phyloP scores from a whole-genome alignment of 768 basidiomycete genomes.

The Gymnopilus dilepis region DNA sequence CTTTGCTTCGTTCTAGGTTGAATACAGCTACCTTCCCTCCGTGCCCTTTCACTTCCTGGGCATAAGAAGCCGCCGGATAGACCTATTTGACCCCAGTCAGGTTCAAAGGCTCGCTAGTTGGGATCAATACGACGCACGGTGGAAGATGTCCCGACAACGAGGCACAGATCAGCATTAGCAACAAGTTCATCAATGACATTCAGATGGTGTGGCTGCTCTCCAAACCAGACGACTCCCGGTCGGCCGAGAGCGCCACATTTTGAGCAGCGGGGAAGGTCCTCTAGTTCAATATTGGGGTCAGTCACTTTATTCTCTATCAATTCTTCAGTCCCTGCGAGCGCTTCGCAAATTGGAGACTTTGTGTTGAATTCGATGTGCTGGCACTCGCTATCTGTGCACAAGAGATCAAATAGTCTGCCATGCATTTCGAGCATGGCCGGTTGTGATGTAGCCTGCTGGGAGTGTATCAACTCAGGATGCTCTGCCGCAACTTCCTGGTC shows the following conservation, averaged over 20 bases:
- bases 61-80: slow-evolving; percentile 47
- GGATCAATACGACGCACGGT: slow-evolving; percentile 39
- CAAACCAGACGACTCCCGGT: slow-evolving; percentile 67
- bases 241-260: slow-evolving; percentile 49
- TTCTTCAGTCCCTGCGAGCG: slow-evolving; percentile 48
- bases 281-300: slow-evolving; percentile 43
- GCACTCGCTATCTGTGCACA: slow-evolving; percentile 51
- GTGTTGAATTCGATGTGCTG: slow-evolving; percentile 44
- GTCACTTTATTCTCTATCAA: slow-evolving; percentile 38
- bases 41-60: slow-evolving; percentile 34
- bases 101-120: background rate
- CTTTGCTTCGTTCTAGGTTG: slow-evolving; percentile 40
- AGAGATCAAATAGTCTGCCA: slow-evolving; percentile 58
- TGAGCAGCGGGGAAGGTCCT: slow-evolving; percentile 49
- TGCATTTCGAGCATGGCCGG: slow-evolving; percentile 63
- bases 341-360: slow-evolving; percentile 49
- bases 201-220: slow-evolving; percentile 47
- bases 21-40: slow-evolving; percentile 49
- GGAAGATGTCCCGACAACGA: slow-evolving; percentile 63
- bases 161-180: slow-evolving; percentile 50
- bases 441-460: slow-evolving; percentile 19
- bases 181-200: slow-evolving; percentile 47
- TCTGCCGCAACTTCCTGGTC: slow-evolving; percentile 32
- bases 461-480: slow-evolving; percentile 19
- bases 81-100: slow-evolving; percentile 35